Base-by-base conservation (phyloP, 768 basidiomycete species). In the Kwoniella botswanensis region DNA sequence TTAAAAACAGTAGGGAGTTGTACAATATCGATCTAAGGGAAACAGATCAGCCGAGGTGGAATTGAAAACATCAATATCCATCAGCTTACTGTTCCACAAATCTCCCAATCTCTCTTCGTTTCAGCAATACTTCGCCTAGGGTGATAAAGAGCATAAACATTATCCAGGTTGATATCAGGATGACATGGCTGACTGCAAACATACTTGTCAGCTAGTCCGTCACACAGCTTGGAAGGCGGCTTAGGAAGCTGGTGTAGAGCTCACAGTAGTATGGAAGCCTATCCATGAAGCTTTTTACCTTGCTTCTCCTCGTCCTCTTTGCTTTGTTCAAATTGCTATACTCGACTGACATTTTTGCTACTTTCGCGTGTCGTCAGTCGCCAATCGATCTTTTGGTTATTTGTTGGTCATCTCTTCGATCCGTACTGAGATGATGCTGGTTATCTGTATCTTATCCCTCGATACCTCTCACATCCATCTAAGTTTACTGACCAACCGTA, bases 1-100 rank as follows among this genome's bases (percentile, higher is more conserved):
- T 79, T 46, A 83, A 44, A 22, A 64, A 43, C 35, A 77, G 68
- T 2, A 83, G 71, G 12, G 24, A 44, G 29, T 82, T 72, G 57
- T 74, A 75, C 41, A 78, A 66, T 13, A 79, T 24, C 9, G 76
- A 10, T 54, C 82, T 83, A 56, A 53, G 41, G 41, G 42, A 54
- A 55, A 52, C 1, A 42, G 15, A n/a, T 63, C 44, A 59, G 26
- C 57, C 29, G 21, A 46, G 9, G 17, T 24, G 0, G n/a, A 52
- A 52, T 9, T 15, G 24, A 7, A 46, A 26, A 12, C 41, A 52
- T n/a, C 21, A 17, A 18, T 7, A 17, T 62, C 18, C 22, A 18
- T 11, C 54, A 46, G 43, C 80, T 76, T 35, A 81, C 80, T 79
- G 78, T n/a, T 70, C 68, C n/a, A 74, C 12, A 62, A 81, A 81